Evolutionary conservation across 1,284 basidiomycete genomes (phyloP).

Genomic region (Papiliotrema terrestris): DNA sequence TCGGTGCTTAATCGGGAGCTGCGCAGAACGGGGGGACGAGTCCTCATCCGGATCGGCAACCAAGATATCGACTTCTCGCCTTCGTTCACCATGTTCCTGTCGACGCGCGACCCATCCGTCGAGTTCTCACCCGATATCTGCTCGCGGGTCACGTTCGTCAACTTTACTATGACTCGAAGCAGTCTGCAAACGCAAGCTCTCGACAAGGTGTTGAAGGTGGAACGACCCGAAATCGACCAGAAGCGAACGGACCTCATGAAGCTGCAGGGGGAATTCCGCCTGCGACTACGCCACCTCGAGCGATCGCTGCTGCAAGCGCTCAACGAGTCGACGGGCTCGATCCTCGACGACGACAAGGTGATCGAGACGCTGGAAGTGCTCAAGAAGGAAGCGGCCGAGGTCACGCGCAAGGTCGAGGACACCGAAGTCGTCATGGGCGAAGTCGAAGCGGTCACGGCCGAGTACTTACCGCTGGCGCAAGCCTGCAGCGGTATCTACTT

Average conservation of each 20-base stretch:
- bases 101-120: constrained; percentile 93
- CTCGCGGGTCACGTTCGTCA: constrained; percentile 98
- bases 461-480: constrained; percentile 91
- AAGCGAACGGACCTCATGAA: constrained; percentile 99
- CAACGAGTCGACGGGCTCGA: constrained; percentile 95
- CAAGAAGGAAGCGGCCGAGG: constrained; percentile 95
- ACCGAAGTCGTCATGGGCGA: constrained; percentile 94
- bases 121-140: constrained; percentile 98
- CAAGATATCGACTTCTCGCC: constrained; percentile 99
- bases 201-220: constrained; percentile 94
- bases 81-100: constrained; percentile 98
- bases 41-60: constrained; percentile 94
- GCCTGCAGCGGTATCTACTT: constrained; percentile 98
- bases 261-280: constrained; percentile 94
- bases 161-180: constrained; percentile 99
- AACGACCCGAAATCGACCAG: constrained; percentile 93
- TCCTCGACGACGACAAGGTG: constrained; percentile 98
- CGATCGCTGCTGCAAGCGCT: constrained; percentile 90
- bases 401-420: constrained; percentile 94
- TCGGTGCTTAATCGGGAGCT: constrained; percentile 97
- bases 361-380: constrained; percentile 95
- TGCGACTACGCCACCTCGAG: constrained; percentile 88
- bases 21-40: constrained; percentile 89
- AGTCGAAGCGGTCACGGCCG: constrained; percentile 90
- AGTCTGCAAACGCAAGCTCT: constrained; percentile 97